Evolutionary conservation across 177 flowering plant genomes (phyloP), one percentile per base, ranked within the genome.

Genomic region (Vitis hybrid): DNA sequence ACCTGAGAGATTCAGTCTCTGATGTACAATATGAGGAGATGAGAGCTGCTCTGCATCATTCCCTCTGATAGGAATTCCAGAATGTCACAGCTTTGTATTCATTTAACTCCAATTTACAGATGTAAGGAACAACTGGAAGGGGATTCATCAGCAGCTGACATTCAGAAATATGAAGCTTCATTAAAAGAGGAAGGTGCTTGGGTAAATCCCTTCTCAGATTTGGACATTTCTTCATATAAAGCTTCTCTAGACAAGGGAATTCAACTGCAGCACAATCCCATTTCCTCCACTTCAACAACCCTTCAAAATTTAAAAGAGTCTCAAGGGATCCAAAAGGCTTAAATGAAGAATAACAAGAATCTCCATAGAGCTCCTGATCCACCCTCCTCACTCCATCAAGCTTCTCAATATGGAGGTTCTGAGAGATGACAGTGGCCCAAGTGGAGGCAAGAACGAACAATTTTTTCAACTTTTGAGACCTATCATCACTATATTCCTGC

Each of bases 401-500:
- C 14, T 67, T 50, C 49, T 31, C 16, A 21, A 76, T 45, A 4
- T 14, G 11, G 2, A 76, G 75, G 0, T 51, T 52, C 50, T 64
- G 9, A 72, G 75, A 9, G 65, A 49, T 0, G 70, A n/a, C 5
- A 76, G 69, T 14, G 55, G 75, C 5, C 79, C 79, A 10, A 76
- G 63, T 4, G 75, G 39, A 15, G 79, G 79, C 51, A 76, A 72
- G 14, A 31, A 64, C 2, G 8, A 1, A 33, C 19, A 19, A 72
- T 72, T 10, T 68, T 3, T 51, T 45, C 69, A 76, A 5, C 59
- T n/a, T 1, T 16, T 3, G 9, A 76, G 64, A 1, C 39, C 3
- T 1, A 72, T 1, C 5, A n/a, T 13, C 13, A 51, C 61, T 2
- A 72, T 22, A 22, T 64, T 72, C 5, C 33, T 57, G 45, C 69